phyloP scores from a whole-genome alignment of 2,329 filamentous ascomycete genomes.

The Xylariaceae sp. region DNA sequence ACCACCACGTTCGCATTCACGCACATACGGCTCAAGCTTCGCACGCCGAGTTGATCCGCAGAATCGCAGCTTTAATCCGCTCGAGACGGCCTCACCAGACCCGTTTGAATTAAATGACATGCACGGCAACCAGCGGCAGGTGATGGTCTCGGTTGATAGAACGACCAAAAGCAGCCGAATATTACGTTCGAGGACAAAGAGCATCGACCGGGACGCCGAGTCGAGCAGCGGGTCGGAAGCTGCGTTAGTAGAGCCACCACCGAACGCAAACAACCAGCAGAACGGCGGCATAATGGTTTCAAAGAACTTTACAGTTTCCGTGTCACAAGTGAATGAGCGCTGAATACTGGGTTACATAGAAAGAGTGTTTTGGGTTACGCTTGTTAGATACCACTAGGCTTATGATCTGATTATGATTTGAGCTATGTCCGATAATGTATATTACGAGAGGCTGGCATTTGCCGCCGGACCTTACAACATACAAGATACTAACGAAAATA shows the following conservation, averaged over 20 bases:
- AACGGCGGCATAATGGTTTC: conserved; percentile 29
- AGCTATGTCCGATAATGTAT: conserved; percentile 20
- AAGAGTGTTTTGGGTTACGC: background rate
- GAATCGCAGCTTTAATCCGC: conserved; percentile 24
- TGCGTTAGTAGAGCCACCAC: conserved; percentile 11
- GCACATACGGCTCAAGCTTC: conserved; percentile 22
- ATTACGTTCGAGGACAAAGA: conserved; percentile 11
- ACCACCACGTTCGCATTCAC: conserved; percentile 14
- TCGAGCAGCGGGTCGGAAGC: conserved; percentile 24
- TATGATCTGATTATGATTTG: background rate
- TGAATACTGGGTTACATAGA: background rate
- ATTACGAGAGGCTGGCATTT: conserved; percentile 11
- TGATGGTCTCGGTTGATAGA: conserved; percentile 25
- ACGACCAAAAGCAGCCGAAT: background rate
- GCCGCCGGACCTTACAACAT: background rate
- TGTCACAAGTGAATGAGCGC: conserved; percentile 22
- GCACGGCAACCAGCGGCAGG: conserved; percentile 8
- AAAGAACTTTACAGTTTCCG: conserved; percentile 28
- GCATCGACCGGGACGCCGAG: conserved; percentile 21
- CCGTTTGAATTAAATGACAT: conserved; percentile 30
- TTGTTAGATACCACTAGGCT: background rate
- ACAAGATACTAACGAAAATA: conserved; percentile 8
- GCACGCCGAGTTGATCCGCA: conserved; percentile 18
- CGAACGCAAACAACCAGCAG: background rate
- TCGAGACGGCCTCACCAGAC: conserved; percentile 20